Evolutionary conservation across 441 rosid species (phyloP), one percentile per base, ranked within the genome.

Genomic region (Omphalea diandra): DNA sequence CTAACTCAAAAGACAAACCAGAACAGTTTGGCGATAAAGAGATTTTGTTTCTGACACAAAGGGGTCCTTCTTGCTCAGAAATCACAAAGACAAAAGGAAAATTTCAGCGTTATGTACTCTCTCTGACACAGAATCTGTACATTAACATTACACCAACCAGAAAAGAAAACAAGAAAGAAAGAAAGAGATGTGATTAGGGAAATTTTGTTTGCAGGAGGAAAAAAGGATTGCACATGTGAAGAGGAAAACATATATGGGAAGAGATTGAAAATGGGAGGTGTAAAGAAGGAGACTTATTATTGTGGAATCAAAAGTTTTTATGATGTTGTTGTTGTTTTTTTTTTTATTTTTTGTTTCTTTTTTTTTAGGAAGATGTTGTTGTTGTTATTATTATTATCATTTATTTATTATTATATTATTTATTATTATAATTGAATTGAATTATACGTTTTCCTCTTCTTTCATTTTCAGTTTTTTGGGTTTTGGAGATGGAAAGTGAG

Each of bases 241-340:
- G 63, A 29, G 67, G 71, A 58, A 24, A 36, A 71, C 20, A 22
- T 44, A 32, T 20, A 46, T 29, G 46, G 50, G 38, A 55, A 38
- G 65, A 57, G 81, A 82, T 82, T 63, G 76, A 68, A 67, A 83
- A 74, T 77, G 83, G 76, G 70, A 80, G 84, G 85, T 76, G 84
- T 63, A 60, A 66, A 68, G 76, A 79, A 58, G 77, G 77, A 75
- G 82, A 58, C n/a, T n/a, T n/a, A n/a, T n/a, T n/a, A n/a, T n/a
- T n/a, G n/a, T n/a, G n/a, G n/a, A n/a, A n/a, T n/a, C n/a, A n/a
- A n/a, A n/a, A n/a, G n/a, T n/a, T n/a, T n/a, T n/a, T n/a, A n/a
- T n/a, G n/a, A n/a, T n/a, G n/a, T n/a, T n/a, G n/a, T n/a, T n/a
- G n/a, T n/a, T n/a, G n/a, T n/a, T n/a, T n/a, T n/a, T n/a, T n/a